A percentile compares a stretch with the other conserved stretches of the same genome.
Conservation (phyloP, 2,329 filamentous ascomycete genomes). For the Coleophoma crateriformis region DNA sequence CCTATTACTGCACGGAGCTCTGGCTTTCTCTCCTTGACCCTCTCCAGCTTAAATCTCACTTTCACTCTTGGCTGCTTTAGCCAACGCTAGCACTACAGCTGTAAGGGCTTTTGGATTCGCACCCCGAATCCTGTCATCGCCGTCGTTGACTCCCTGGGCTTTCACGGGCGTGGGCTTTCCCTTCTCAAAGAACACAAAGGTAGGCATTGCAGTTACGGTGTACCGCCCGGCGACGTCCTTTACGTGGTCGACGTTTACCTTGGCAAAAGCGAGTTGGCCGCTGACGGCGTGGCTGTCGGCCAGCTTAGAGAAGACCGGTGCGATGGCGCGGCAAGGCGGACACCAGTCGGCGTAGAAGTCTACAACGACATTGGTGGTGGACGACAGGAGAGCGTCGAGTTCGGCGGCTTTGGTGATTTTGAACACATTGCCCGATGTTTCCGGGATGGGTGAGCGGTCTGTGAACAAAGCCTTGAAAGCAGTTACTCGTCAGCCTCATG, state of each 20-base stretch:
- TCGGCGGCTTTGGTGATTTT: slow-evolving; percentile 38
- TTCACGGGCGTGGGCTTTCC: slow-evolving; percentile 35
- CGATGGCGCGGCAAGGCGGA: slow-evolving; percentile 54
- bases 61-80: slow-evolving; percentile 2
- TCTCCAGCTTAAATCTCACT: too few relatives aligned
- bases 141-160: slow-evolving; percentile 30
- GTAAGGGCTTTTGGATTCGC: slow-evolving; percentile 24
- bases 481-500: too few relatives aligned
- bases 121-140: slow-evolving; percentile 25
- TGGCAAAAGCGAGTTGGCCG: slow-evolving; percentile 46
- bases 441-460: slow-evolving; percentile 2
- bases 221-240: slow-evolving; percentile 44
- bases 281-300: slow-evolving; percentile 32
- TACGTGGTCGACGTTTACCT: slow-evolving; percentile 52
- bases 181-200: slow-evolving; percentile 55
- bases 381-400: slow-evolving; percentile 42
- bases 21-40: too few relatives aligned
- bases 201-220: slow-evolving; percentile 50
- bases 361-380: slow-evolving; percentile 45
- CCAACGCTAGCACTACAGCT: slow-evolving; percentile 21
- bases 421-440: slow-evolving; percentile 13
- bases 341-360: slow-evolving; percentile 59
- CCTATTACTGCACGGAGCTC: too few relatives aligned
- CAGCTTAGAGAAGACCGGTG: slow-evolving; percentile 46
- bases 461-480: neutral